These are phyloP conservation scores for Ogataea neopini DNA, from an alignment of 805 yeast species.

Conservation along the genomic window DNA sequence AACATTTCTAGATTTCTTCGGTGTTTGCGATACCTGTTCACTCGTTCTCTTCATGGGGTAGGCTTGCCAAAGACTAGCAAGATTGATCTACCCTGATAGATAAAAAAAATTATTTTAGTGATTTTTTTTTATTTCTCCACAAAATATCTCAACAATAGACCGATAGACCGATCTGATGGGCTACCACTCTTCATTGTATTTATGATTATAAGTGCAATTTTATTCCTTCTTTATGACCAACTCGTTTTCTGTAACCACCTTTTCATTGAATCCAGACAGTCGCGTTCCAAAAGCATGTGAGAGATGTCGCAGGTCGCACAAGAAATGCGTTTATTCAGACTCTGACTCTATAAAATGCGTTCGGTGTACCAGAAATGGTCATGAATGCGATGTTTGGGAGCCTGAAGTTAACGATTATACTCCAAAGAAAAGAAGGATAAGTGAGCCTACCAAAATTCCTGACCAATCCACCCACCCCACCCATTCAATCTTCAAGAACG, in stretches of 20 bases:
- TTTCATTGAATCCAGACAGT: slow-evolving; percentile 17
- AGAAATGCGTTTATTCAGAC: slow-evolving; percentile 21
- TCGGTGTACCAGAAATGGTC: slow-evolving; percentile 16
- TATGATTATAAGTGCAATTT: too few relatives aligned
- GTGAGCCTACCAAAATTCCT: too few relatives aligned
- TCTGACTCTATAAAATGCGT: slow-evolving; percentile 14
- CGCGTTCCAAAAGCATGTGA: slow-evolving; percentile 28
- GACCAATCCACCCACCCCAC: too few relatives aligned
- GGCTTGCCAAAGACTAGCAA: too few relatives aligned
- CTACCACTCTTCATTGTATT: too few relatives aligned
- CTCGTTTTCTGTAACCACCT: slow-evolving; percentile 19
- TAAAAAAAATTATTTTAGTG: neutral
- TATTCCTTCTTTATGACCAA: too few relatives aligned
- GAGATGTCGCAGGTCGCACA: slow-evolving; percentile 29
- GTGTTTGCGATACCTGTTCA: slow-evolving; percentile 4
- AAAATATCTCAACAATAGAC: neutral
- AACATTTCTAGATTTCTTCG: slow-evolving; percentile 6
- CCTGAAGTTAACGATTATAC: neutral
- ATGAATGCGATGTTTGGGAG: slow-evolving; percentile 10
- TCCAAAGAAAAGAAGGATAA: neutral
- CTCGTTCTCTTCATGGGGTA: neutral
- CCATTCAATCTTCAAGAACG: slow-evolving; percentile 21
- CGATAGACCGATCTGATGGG: neutral
- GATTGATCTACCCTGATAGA: too few relatives aligned
- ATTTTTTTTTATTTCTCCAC: neutral